Evolutionary conservation across 2,329 filamentous ascomycete genomes (phyloP).

Genomic region (Verticillium alfalfae): DNA sequence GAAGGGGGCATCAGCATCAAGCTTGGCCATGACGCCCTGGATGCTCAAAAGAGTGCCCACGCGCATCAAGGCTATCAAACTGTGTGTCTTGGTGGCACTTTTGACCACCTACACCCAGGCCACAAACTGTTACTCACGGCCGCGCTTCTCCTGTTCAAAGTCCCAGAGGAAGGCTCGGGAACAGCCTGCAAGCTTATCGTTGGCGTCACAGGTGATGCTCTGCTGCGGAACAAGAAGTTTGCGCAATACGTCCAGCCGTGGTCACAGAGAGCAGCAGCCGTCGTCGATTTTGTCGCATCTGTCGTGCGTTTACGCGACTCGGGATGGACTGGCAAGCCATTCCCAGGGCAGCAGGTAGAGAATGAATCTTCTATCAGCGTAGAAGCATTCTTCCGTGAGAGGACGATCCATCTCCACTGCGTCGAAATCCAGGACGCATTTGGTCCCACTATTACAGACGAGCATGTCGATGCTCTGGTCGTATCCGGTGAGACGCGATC

Average conservation of each 20-base stretch:
- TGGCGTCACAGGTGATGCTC: conserved; percentile 82
- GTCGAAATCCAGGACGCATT: conserved; percentile 84
- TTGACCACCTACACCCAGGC: conserved; percentile 91
- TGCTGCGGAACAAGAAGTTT: conserved; percentile 86
- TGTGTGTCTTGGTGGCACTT: conserved; percentile 86
- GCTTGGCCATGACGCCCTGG: conserved; percentile 4
- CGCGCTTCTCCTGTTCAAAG: conserved; percentile 64
- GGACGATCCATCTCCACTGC: conserved; percentile 63
- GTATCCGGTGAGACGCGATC: conserved; percentile 83
- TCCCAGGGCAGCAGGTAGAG: neutral
- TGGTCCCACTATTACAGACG: conserved; percentile 82
- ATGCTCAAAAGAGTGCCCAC: neutral
- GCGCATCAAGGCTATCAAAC: conserved; percentile 14
- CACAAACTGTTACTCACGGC: conserved; percentile 97
- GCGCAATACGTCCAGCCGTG: conserved; percentile 76
- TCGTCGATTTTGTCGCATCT: conserved; percentile 68
- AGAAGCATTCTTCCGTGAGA: conserved; percentile 51
- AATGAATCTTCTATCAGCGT: conserved; percentile 9
- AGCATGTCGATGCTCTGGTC: conserved; percentile 72
- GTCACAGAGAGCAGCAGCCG: conserved; percentile 63
- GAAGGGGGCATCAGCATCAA: conserved; percentile 46
- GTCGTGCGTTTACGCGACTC: conserved; percentile 39
- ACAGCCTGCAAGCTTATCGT: conserved; percentile 59
- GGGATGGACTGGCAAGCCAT: conserved; percentile 25
- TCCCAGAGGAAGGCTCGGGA: conserved; percentile 30